Base-by-base conservation (phyloP, 192 early-diverging fungal species). In the Pecoramyces ruminantium region DNA sequence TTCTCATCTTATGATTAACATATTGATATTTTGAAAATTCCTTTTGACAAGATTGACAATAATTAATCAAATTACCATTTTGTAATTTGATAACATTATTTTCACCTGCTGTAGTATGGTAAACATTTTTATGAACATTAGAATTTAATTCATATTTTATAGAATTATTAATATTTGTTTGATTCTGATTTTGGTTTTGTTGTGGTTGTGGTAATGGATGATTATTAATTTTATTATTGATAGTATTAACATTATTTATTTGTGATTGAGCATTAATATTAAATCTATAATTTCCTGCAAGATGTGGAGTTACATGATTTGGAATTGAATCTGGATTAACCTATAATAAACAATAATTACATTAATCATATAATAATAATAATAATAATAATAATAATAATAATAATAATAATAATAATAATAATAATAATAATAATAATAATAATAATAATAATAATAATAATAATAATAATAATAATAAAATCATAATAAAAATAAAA, bases 251-350 rank as follows among this genome's bases (percentile, higher is more conserved):
- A 21, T 80, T 58, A n/a, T 38, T 79, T 17, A 88, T 82, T 15
- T 84, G 81, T 15, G 96, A 94, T 79, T 90, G 90, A 12, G 98
- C 97, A 80, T 98, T 96, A 17, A 96, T 97, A 16, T 94, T 95
- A n/a, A 98, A 88, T 38, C 95, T 91, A 88, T 96, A 99, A 81
- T 98, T 96, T n/a, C 96, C 98, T 16, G 95, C 97, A 80, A 97
- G 98, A 2, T 95, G 89, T n/a, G 98, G 97, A 0, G 94, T 95
- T 21, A 98, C 91, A 29, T 87, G 87, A 29, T 94, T 95, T n/a
- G 98, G 98, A 40, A 94, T 88, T 28, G 93, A 92, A 79, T 97
- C 95, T 11, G 96, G 93, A 84, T 99, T 96, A 79, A 96, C 92
- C 94, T 95, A 81, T 9, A 81, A 38, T 27, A 29, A 80, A 30